phyloP scores from a whole-genome alignment of 2,329 filamentous ascomycete genomes.

The Xylaria multiplex region DNA sequence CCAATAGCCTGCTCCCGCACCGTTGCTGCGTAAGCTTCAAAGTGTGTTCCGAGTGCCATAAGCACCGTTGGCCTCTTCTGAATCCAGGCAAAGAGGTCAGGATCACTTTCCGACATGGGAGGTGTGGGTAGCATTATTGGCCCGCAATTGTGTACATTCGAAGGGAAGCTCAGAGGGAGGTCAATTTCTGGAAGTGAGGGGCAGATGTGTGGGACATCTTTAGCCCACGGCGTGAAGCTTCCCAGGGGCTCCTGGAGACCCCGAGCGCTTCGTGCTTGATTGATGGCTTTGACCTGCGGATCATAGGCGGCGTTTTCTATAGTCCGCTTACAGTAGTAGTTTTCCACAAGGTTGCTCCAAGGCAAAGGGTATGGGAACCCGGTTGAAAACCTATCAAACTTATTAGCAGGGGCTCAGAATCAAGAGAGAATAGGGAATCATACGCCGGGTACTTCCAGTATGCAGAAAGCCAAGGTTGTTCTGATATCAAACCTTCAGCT shows the following conservation, averaged over 20 bases:
- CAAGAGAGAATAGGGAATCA: background rate
- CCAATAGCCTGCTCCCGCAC: slow-evolving; percentile 14
- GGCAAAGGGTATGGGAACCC: slow-evolving; percentile 21
- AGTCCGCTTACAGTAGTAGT: slow-evolving; percentile 9
- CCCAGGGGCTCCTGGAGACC: slow-evolving; percentile 7
- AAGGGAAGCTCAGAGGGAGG: slow-evolving; percentile 8
- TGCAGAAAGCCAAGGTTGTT: slow-evolving; percentile 19
- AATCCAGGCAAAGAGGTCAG: slow-evolving; percentile 12
- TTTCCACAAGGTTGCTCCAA: slow-evolving; percentile 11
- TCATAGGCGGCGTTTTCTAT: slow-evolving; percentile 7
- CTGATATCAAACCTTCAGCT: slow-evolving; percentile 14
- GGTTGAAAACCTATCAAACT: slow-evolving; percentile 9
- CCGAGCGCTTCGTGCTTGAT: slow-evolving; percentile 14
- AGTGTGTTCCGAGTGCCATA: slow-evolving; percentile 14
- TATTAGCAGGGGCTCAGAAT: background rate
- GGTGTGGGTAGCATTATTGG: slow-evolving; percentile 11
- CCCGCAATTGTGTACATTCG: slow-evolving; percentile 22
- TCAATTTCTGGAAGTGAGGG: slow-evolving; percentile 15
- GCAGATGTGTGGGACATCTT: slow-evolving; percentile 14
- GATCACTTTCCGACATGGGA: slow-evolving; percentile 8
- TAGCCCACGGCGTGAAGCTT: slow-evolving; percentile 19
- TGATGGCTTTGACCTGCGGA: slow-evolving; percentile 17
- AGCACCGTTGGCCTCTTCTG: slow-evolving; percentile 15
- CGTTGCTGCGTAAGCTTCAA: slow-evolving; percentile 21
- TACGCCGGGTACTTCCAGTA: slow-evolving; percentile 27